Evolutionary conservation across 2,329 filamentous ascomycete genomes (phyloP).

Genomic region (Fusarium camptoceras): DNA sequence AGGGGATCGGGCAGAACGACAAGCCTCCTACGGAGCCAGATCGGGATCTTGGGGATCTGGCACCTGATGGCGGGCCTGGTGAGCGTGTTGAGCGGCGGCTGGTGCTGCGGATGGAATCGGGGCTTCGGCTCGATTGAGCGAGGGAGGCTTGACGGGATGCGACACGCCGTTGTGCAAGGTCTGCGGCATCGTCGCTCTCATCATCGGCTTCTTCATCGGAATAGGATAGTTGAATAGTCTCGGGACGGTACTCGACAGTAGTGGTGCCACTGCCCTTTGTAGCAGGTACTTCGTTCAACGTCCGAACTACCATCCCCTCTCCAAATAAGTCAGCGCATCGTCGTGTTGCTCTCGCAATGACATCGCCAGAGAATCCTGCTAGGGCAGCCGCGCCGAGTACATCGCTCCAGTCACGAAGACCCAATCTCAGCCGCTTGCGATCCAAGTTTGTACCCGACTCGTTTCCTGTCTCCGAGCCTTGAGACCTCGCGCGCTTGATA

Average conservation of each 20-base stretch:
- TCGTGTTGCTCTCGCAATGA: slow-evolving; percentile 75
- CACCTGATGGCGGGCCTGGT: slow-evolving; percentile 19
- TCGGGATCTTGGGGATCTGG: slow-evolving; percentile 36
- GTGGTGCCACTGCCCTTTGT: slow-evolving; percentile 42
- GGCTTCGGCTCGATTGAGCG: slow-evolving; percentile 44
- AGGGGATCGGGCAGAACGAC: slow-evolving; percentile 53
- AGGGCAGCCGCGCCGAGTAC: slow-evolving; percentile 82
- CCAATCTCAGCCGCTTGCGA: slow-evolving; percentile 52
- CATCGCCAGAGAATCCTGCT: slow-evolving; percentile 73
- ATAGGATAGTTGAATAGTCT: slow-evolving; percentile 43
- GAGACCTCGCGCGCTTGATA: slow-evolving; percentile 26
- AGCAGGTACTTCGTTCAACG: slow-evolving; percentile 56
- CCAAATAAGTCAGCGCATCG: slow-evolving; percentile 82
- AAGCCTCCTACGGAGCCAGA: slow-evolving; percentile 51
- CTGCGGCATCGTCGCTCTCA: slow-evolving; percentile 44
- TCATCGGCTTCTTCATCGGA: slow-evolving; percentile 41
- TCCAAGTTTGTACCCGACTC: slow-evolving; percentile 39
- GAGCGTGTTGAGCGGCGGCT: slow-evolving; percentile 40
- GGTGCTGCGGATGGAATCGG: slow-evolving; percentile 40
- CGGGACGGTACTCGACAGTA: slow-evolving; percentile 48
- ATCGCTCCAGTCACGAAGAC: slow-evolving; percentile 83
- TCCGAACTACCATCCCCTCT: slow-evolving; percentile 74
- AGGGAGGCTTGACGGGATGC: slow-evolving; percentile 49
- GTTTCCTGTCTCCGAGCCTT: slow-evolving; percentile 31
- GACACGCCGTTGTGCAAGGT: slow-evolving; percentile 47